Conservation (phyloP, 768 basidiomycete genomes). For the Termitomyces sp. region DNA sequence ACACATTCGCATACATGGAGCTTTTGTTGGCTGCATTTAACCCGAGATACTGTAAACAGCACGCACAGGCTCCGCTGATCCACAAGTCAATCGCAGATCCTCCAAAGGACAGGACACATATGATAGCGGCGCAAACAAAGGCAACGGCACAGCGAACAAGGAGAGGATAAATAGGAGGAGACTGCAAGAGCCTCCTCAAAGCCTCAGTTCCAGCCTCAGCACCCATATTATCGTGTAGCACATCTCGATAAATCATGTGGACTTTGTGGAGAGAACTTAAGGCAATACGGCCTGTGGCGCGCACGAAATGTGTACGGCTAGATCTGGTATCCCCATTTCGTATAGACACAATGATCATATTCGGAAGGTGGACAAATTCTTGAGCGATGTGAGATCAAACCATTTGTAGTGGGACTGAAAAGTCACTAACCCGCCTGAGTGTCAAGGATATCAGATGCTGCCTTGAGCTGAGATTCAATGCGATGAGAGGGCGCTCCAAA, state of each 20-base stretch:
- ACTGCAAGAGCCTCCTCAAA: slow-evolving; percentile 56
- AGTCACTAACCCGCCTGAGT: slow-evolving; percentile 52
- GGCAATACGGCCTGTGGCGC: slow-evolving; percentile 73
- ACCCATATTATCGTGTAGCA: slow-evolving; percentile 77
- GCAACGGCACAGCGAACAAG: slow-evolving; percentile 66
- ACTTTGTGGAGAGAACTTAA: slow-evolving; percentile 78
- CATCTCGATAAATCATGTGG: slow-evolving; percentile 79
- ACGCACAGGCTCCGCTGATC: slow-evolving; percentile 66
- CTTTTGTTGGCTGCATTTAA: slow-evolving; percentile 80
- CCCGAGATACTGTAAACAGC: slow-evolving; percentile 72
- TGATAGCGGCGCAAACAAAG: slow-evolving; percentile 72
- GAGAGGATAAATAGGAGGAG: slow-evolving; percentile 64
- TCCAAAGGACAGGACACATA: slow-evolving; percentile 79
- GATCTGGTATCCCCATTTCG: slow-evolving; percentile 64
- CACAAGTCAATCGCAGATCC: slow-evolving; percentile 81
- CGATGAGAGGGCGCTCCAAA: slow-evolving; percentile 95
- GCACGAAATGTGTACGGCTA: slow-evolving; percentile 81
- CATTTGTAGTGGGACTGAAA: too few relatives aligned
- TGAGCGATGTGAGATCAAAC: slow-evolving; percentile 1
- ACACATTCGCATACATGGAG: slow-evolving; percentile 90
- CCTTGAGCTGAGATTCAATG: slow-evolving; percentile 80
- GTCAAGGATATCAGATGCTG: slow-evolving; percentile 74
- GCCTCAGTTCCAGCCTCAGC: slow-evolving; percentile 66
- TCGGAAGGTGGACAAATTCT: slow-evolving; percentile 81
- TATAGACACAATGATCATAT: slow-evolving; percentile 77